These are phyloP conservation scores for Cercospora sesami DNA, from an alignment of 2,329 filamentous ascomycete genomes.

Conservation along the genomic window DNA sequence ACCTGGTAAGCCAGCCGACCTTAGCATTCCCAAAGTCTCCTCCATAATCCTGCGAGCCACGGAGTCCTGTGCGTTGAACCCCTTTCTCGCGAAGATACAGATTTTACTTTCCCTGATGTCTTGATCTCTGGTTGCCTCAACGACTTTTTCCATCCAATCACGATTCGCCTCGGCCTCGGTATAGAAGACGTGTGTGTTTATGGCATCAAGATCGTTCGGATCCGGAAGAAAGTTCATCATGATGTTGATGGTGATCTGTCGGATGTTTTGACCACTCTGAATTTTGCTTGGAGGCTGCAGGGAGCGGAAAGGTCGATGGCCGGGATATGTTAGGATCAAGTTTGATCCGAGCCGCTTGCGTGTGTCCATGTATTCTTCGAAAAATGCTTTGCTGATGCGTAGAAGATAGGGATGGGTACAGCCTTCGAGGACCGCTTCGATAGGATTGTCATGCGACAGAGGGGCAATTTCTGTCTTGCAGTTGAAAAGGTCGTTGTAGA, in stretches of 20 bases:
- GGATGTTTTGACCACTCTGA: background rate
- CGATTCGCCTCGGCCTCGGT: background rate
- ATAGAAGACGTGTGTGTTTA: background rate
- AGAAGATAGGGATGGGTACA: background rate
- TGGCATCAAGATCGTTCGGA: background rate
- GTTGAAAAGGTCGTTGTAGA: background rate
- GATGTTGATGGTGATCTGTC: background rate
- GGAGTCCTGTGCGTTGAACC: background rate
- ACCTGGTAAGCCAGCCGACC: background rate
- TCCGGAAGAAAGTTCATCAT: background rate
- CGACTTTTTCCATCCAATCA: background rate
- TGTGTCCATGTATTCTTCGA: background rate
- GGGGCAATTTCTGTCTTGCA: background rate
- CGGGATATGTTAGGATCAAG: background rate
- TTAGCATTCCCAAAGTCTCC: background rate
- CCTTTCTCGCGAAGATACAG: background rate
- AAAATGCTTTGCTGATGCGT: background rate
- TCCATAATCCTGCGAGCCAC: background rate
- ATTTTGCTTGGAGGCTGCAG: background rate
- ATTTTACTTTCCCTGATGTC: background rate
- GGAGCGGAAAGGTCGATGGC: background rate
- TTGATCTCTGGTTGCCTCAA: background rate
- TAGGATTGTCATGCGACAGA: background rate
- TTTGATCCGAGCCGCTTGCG: background rate
- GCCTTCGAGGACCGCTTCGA: background rate